phyloP scores from a whole-genome alignment of 228 moss, liverwort and hornwort genomes.

The Sphagnum fallax region DNA sequence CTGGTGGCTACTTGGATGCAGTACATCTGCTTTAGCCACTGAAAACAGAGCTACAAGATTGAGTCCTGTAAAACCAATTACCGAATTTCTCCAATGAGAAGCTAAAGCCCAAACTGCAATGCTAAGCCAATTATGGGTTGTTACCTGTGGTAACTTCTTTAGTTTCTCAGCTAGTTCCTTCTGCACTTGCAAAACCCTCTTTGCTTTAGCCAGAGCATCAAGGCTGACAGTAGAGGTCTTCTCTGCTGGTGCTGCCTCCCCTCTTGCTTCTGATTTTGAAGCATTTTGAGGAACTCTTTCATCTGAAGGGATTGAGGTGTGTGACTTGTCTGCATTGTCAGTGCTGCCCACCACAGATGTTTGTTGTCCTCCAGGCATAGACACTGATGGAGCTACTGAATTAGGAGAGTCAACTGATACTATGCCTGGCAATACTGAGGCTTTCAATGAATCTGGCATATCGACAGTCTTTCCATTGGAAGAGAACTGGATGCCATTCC shows the following conservation, averaged over 20 bases:
- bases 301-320: slow-evolving; percentile 7
- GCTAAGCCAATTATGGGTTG: too few relatives aligned
- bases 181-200: slow-evolving; percentile 69
- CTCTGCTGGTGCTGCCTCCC: slow-evolving; percentile 23
- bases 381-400: background rate
- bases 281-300: slow-evolving; percentile 12
- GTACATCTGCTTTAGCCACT: too few relatives aligned
- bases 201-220: slow-evolving; percentile 78
- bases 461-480: slow-evolving; percentile 1
- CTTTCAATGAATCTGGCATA: background rate
- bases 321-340: slow-evolving; percentile 11
- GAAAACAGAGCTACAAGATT: too few relatives aligned
- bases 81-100: too few relatives aligned
- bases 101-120: too few relatives aligned
- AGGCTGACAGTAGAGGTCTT: slow-evolving; percentile 32
- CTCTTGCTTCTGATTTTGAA: slow-evolving; percentile 13
- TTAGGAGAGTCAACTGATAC: background rate
- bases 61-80: too few relatives aligned
- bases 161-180: slow-evolving; percentile 85
- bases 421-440: background rate
- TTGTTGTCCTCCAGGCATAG: slow-evolving; percentile 3
- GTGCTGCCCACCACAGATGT: slow-evolving; percentile 13
- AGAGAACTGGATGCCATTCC: background rate
- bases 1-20: too few relatives aligned
- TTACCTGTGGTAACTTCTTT: slow-evolving; percentile 78